phyloP scores from a whole-genome alignment of 371 early-diverging fungal genomes.

The Actinomucor elegans region DNA sequence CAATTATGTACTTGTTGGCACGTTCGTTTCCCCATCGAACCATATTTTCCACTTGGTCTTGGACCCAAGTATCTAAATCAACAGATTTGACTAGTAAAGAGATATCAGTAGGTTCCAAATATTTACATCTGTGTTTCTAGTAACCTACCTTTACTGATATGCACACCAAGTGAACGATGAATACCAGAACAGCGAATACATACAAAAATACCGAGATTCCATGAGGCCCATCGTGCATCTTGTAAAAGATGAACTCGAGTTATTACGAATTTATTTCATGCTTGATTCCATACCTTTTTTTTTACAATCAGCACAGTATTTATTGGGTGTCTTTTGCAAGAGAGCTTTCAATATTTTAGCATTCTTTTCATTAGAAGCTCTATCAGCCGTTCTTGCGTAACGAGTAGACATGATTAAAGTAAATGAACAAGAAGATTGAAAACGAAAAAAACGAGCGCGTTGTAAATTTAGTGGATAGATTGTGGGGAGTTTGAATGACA shows the following conservation, averaged over 20 bases:
- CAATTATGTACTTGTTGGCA: constrained; percentile 56
- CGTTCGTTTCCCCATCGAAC: constrained; percentile 82
- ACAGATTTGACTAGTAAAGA: constrained; percentile 71
- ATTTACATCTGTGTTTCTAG: not conserved
- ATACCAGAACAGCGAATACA: constrained; percentile 88
- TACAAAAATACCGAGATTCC: constrained; percentile 85
- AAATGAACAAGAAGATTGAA: not conserved
- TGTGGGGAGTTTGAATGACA: no score
- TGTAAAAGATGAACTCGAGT: no score
- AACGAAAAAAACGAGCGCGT: no score
- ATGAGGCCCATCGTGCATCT: constrained; percentile 91
- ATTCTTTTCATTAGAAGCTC: constrained; percentile 71
- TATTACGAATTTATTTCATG: no score
- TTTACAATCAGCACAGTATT: constrained; percentile 81
- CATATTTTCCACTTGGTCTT: constrained; percentile 83
- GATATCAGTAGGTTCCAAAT: not conserved
- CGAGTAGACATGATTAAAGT: constrained; percentile 67
- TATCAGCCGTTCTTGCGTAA: constrained; percentile 71
- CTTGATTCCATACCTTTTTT: constrained; percentile 67
- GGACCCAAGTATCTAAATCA: constrained; percentile 87
- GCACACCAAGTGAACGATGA: constrained; percentile 84
- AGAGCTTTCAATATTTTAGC: constrained; percentile 70
- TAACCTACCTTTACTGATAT: constrained; percentile 77
- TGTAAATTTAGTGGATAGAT: no score
- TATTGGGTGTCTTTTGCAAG: constrained; percentile 70